phyloP scores from a whole-genome alignment of 2,329 filamentous ascomycete species.

The Talaromyces sp. region DNA sequence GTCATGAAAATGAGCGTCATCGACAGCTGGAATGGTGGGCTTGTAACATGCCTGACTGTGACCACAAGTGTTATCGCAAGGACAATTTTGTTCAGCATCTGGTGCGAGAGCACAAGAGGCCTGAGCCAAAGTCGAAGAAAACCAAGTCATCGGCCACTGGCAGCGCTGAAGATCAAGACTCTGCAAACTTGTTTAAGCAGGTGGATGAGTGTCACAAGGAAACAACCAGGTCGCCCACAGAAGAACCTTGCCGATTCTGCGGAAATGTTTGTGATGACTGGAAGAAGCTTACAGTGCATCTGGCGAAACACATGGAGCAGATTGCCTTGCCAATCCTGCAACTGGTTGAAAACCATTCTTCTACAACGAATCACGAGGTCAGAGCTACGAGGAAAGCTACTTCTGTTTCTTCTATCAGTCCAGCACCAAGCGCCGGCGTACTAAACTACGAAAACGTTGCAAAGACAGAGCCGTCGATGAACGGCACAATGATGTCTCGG shows the following conservation, averaged over 20 bases:
- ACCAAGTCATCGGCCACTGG: conserved; percentile 49
- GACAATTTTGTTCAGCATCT: conserved; percentile 93
- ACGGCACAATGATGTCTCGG: neutral
- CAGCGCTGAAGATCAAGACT: conserved; percentile 15
- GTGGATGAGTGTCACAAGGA: conserved; percentile 73
- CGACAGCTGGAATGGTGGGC: conserved; percentile 88
- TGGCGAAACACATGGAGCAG: conserved; percentile 91
- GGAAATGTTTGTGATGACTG: conserved; percentile 73
- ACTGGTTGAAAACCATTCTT: conserved; percentile 34
- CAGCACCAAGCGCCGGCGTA: neutral
- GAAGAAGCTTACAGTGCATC: conserved; percentile 91
- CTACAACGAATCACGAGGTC: neutral
- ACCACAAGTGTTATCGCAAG: conserved; percentile 76
- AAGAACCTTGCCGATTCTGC: conserved; percentile 85
- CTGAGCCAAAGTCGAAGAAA: conserved; percentile 71
- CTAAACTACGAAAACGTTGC: conserved; percentile 7
- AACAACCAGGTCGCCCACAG: conserved; percentile 58
- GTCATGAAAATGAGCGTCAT: conserved; percentile 88
- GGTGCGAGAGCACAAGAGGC: conserved; percentile 82
- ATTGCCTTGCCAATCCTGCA: conserved; percentile 74
- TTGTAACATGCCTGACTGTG: conserved; percentile 75
- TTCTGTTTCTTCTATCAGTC: conserved; percentile 4
- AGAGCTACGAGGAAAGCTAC: neutral
- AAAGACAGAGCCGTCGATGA: neutral
- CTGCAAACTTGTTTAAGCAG: conserved; percentile 66